phyloP scores from a whole-genome alignment of 2,329 filamentous ascomycete genomes.

The Penicillium sp. region DNA sequence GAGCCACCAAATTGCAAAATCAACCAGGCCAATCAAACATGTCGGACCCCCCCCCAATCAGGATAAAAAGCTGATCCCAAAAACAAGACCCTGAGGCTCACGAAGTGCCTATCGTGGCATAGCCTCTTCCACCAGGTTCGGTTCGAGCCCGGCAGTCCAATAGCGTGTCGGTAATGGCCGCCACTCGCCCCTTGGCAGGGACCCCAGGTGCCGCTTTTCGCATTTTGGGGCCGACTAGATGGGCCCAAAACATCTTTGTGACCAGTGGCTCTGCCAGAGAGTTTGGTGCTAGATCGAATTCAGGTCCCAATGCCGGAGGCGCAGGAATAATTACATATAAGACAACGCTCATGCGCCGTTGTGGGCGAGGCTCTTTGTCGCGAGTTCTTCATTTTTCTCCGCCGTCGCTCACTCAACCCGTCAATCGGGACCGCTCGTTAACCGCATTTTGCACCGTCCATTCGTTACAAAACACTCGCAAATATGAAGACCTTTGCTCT shows the following conservation, averaged over 20 bases:
- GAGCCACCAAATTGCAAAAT: constrained; percentile 3
- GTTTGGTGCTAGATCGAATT: constrained; percentile 15
- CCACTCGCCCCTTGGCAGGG: constrained; percentile 20
- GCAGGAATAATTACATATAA: constrained; percentile 13
- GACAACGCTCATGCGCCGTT: not conserved
- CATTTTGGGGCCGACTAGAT: constrained; percentile 7
- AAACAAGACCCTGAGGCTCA: constrained; percentile 8
- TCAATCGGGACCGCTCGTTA: constrained; percentile 9
- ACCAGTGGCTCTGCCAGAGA: constrained; percentile 2
- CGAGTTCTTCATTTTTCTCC: not conserved
- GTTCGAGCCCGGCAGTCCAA: constrained; percentile 5
- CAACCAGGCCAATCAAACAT: not conserved
- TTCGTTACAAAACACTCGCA: constrained; percentile 2
- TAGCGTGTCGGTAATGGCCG: not conserved
- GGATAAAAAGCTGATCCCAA: not conserved
- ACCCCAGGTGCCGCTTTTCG: constrained; percentile 6
- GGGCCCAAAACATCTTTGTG: constrained; percentile 2
- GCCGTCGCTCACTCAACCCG: constrained; percentile 9
- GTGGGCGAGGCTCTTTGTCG: not conserved
- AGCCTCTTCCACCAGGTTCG: not conserved
- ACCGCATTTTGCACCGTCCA: constrained; percentile 10
- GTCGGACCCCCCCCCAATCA: not conserved
- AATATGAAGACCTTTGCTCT: constrained; percentile 32
- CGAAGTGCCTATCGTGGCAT: not conserved
- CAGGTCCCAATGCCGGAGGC: constrained; percentile 3